Base-by-base conservation (phyloP, 805 yeast species). In the Ogataea ramenticola region DNA sequence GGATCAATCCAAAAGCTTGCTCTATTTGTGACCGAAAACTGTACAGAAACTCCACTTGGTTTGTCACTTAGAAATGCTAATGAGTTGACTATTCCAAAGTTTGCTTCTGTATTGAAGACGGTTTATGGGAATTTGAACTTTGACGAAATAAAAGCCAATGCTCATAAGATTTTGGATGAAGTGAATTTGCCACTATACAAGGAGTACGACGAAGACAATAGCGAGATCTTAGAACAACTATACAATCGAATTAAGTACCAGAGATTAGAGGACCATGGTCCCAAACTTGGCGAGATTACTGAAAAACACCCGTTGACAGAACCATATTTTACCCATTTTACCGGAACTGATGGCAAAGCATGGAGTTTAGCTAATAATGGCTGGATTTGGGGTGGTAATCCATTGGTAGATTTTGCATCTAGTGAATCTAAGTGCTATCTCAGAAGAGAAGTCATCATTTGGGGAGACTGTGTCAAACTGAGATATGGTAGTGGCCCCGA, bases 381-480 rank as follows among this genome's bases (percentile, higher is more conserved):
- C 39, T 91, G 98, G 97, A 88, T 93, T 45, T 91, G 99, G 99
- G 90, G 87, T 43, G 97, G 96, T 11, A 82, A 91, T 52, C 97
- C 98, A 2, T 65, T 90, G 45, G 83, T 87, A 3, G 98, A 91
- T 65, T 91, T 91, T 73, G 99, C 98, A 0, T 84, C 96, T 0
- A 62, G 72, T 26, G 54, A 80, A 43, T 79, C 95, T 5, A 83
- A 78, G 56, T 90, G 95, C 4, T 91, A 93, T 58, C 65, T 91
- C 41, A 73, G 95, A 43, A 77, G 99, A 58, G 96, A 91, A 62
- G 96, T 91, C 12, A 89, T 91, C 52, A 86, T 91, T 22, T 91
- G 99, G 99, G 93, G 96, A 3, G 99, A 91, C 60, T 91, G 99
- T 70, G 90, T 91, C 44, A 91, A 91, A 61, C 69, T 91, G 50